Base-by-base conservation (phyloP, 345 rosid species). In the Camelina hispida region DNA sequence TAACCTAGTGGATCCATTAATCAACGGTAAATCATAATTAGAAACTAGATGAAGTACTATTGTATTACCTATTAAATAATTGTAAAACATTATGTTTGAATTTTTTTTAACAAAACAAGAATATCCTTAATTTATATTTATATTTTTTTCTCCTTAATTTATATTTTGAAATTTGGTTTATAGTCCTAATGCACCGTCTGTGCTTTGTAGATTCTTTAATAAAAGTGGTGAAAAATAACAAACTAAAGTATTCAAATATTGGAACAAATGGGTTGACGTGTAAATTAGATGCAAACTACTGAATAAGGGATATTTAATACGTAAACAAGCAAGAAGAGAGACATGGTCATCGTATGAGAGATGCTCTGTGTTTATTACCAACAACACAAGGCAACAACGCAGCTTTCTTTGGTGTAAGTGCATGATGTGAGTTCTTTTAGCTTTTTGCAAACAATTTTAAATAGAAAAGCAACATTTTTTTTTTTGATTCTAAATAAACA, bases 371-470 rank as follows among this genome's bases (percentile, higher is more conserved):
- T 43, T 62, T 62, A 43, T 62, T 62, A 42, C 18, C 20, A 61
- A 40, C 34, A n/a, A n/a, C n/a, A n/a, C n/a, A 62, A 38, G 51
- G 35, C 18, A 62, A 62, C 34, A 62, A 23, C 22, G 37, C 51
- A 63, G 16, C 68, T 20, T 62, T 62, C 34, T 13, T 58, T 7
- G 51, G 51, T 38, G 17, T 12, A 61, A 6, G n/a, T 20, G 35
- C 64, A 23, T 20, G 66, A 40, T 61, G 32, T 38, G 63, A 69
- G 43, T 69, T 68, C 30, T 30, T 69, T 56, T 69, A 57, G 44
- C 56, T 69, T 32, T 44, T 44, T 57, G 54, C 65, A 57, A 57
- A 30, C 65, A 44, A 1, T 69, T 56, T 13, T 17, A 32, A 47
- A 56, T 56, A 70, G 5, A 32, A 35, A 59, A 48, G 5, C 67